phyloP scores from a whole-genome alignment of 768 basidiomycete species.

The Thelephora ganbajun region DNA sequence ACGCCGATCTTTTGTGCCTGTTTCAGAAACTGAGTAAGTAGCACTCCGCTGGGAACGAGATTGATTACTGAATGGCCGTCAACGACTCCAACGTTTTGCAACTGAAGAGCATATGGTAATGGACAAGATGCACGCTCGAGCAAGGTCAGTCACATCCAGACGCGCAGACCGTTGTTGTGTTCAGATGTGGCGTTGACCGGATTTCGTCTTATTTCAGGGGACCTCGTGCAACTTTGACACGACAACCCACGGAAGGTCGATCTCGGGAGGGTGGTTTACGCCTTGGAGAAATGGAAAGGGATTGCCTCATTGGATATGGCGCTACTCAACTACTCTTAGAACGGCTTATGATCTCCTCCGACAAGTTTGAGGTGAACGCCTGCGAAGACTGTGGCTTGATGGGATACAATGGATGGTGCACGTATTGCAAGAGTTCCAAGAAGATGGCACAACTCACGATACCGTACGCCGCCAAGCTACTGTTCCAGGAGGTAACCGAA shows the following conservation, averaged over 20 bases:
- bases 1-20: neutral
- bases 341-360: slow-evolving; percentile 97
- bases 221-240: slow-evolving; percentile 88
- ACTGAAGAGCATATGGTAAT: slow-evolving; percentile 89
- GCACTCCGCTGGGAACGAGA: neutral
- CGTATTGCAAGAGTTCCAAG: slow-evolving; percentile 97
- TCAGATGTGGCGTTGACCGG: neutral
- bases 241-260: slow-evolving; percentile 97
- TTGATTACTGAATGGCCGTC: slow-evolving; percentile 3
- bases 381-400: slow-evolving; percentile 91
- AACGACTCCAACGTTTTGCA: slow-evolving; percentile 2
- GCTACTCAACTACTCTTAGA: slow-evolving; percentile 93
- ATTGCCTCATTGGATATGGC: slow-evolving; percentile 97
- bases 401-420: slow-evolving; percentile 92
- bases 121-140: slow-evolving; percentile 99
- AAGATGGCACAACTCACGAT: slow-evolving; percentile 92
- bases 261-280: slow-evolving; percentile 95
- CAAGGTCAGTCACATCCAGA: slow-evolving; percentile 40
- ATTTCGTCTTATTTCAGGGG: slow-evolving; percentile 36
- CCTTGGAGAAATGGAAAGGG: slow-evolving; percentile 98
- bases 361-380: slow-evolving; percentile 94
- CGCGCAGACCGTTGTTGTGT: neutral
- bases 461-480: slow-evolving; percentile 87
- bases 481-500: slow-evolving; percentile 68
- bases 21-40: slow-evolving; percentile 83